A percentile compares a stretch with the other conserved stretches of the same genome.
Evolutionary conservation across 73 alveolate species (phyloP).

Genomic region (Paramecium pentaurelia): DNA sequence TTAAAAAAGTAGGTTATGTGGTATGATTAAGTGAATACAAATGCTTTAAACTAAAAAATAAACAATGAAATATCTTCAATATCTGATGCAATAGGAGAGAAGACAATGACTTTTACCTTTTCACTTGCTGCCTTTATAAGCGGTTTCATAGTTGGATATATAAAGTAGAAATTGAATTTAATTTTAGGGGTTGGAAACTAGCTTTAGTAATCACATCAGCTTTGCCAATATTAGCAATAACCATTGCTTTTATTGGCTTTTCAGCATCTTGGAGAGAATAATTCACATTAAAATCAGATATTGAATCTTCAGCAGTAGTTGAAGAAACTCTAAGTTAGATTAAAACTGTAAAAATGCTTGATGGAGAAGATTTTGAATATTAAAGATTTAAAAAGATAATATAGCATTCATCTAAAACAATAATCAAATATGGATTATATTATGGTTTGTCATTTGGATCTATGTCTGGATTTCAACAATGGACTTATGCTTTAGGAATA

Average conservation of each 20-base stretch:
- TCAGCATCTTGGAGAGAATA: conserved; percentile 51
- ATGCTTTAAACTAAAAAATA: conserved; percentile 66
- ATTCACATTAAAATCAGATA: conserved; percentile 64
- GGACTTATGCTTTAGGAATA: conserved; percentile 51
- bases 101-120: conserved; percentile 64
- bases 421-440: background rate
- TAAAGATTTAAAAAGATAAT: background rate
- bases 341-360: conserved; percentile 74
- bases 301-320: conserved; percentile 73
- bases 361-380: conserved; percentile 67
- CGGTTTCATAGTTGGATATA: conserved; percentile 65
- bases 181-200: conserved; percentile 74
- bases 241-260: conserved; percentile 9
- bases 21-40: conserved; percentile 70
- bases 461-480: conserved; percentile 19
- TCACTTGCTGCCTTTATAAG: conserved; percentile 63
- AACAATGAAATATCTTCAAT: conserved; percentile 67
- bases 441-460: conserved; percentile 40
- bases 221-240: conserved; percentile 60
- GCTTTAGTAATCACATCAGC: conserved; percentile 67
- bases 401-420: background rate
- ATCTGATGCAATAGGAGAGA: conserved; percentile 76
- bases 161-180: background rate
- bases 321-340: conserved; percentile 79
- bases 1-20: conserved; percentile 71